Evolutionary conservation across 2,329 filamentous ascomycete genomes (phyloP), one percentile per base, ranked within the genome.

Genomic region (Penicillium sp.): DNA sequence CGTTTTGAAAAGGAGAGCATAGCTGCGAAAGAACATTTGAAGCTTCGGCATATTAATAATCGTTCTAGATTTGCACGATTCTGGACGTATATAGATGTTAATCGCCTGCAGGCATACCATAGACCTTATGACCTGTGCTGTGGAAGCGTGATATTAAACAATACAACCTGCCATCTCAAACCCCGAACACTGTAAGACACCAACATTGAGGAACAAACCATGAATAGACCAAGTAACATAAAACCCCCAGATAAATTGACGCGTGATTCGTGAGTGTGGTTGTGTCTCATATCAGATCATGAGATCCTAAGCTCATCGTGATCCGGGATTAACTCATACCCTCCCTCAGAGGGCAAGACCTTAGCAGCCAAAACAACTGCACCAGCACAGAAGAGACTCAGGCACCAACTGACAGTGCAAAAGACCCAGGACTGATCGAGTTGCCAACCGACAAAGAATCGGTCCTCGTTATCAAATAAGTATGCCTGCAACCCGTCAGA

Each of bases 401-500:
- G 69, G 50, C 74, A 77, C 83, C 84, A 87, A 62, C 82, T 85
- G 24, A 83, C 77, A 22, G 83, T 86, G 70, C 84, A 86, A 51
- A 96, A 82, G 31, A 88, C 83, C 85, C 90, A 97, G 1, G 89
- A 90, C 50, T 83, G 84, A 67, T 90, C 92, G 51, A 97, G 81
- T 55, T 81, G 80, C 90, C 91, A 97, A 56, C 91, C 92, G 16
- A 88, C 82, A 66, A 87, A 86, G 71, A 97, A 97, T 63, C 90
- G 86, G 46, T 89, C 84, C 71, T 96, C 90, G 68, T 93, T 82
- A 62, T 96, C 88, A 71, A 86, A 92, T 16, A 96, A 81, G 70
- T 91, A 94, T 16, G 90, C 87, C 91, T 96, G 62, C 39, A 24
- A 18, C 36, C 18, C 34, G 48, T 61, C 40, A 60, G 52, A 21